Evolutionary conservation across 2,329 filamentous ascomycete species (phyloP), one percentile per base, ranked within the genome.

Genomic region (Arachnomyces sp.): DNA sequence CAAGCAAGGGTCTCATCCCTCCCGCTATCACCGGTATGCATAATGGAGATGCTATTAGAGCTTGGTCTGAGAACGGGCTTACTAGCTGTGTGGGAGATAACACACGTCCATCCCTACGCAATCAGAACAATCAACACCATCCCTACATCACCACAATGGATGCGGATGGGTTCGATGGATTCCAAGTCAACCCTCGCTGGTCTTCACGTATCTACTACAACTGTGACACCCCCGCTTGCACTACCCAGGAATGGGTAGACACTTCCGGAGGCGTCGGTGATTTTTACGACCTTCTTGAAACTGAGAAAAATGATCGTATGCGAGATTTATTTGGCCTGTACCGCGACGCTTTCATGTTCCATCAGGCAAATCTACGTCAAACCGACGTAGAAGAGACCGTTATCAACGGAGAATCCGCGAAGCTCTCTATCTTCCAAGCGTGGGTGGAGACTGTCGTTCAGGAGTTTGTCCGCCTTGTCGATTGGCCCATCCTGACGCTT

Each of bases 121-220:
- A 78, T 53, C 52, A 56, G 25, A 48, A 71, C 41, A 77, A 68
- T 60, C 44, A 58, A 11, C 75, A 73, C 58, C 78, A 73, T 68
- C 72, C 76, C 1, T 64, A 74, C 28, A 74, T 69, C 36, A 73
- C 68, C 36, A 77, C 61, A 2, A 64, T 69, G 0, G 65, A 57
- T 0, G 51, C 46, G 8, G 75, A 80, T 48, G 76, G 76, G 0
- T 75, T 71, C 47, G 70, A 59, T 31, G 76, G 77, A 1, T 63
- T 78, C 31, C 67, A 68, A 43, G 66, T 80, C 36, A 72, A 76
- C 52, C 75, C 74, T 3, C 73, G 77, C 34, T 81, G 71, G 71
- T 72, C 76, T 1, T 76, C 74, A 2, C 70, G 73, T 31, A 79
- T 81, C 44, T 81, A 79, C 62, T 81, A 76, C 65, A 79, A 81